Base-by-base conservation (phyloP, 306 rosid genomes). In the Cyclanthera cordifolia region DNA sequence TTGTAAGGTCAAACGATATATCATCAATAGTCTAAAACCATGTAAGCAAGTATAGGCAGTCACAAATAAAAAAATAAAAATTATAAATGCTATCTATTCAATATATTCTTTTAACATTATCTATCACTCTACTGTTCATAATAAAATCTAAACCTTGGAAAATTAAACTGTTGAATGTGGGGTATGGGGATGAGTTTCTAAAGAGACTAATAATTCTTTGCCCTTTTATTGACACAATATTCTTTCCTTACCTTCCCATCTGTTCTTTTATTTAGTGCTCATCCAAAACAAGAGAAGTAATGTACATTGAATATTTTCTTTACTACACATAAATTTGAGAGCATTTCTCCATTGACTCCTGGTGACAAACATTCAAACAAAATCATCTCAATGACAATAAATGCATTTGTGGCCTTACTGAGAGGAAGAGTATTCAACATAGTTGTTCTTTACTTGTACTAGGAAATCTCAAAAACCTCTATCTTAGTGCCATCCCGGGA, bases 311-410 rank as follows among this genome's bases (percentile, higher is more conserved):
- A 63, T 20, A 41, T 15, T 17, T 14, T 57, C 65, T 28, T 12
- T 59, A 17, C 47, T 19, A 17, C 45, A 57, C 66, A 32, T 17
- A 0, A 34, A 17, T 20, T 63, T 39, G 32, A n/a, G 32, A 63
- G 17, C 69, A 17, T 63, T 63, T 39, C 32, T 41, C n/a, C 67
- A 34, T 60, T 60, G 49, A 63, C 51, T 63, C 69, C 32, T 20
- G 5, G 20, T 20, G 11, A 12, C 69, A 39, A 1, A 63, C 69
- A 63, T 63, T 19, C 69, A 32, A 59, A 59, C 34, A 59, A 32
- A 32, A 28, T 7, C 13, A 57, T 28, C 65, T 8, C 39, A 16
- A 57, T 27, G 14, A 57, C 16, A 59, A 34, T 17, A 59, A 59
- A 32, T 59, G 48, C 46, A 32, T 34, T 32, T 32, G 24, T n/a